Evolutionary conservation across 257 asterid genomes (phyloP), one percentile per base, ranked within the genome.

Genomic region (Gardenia jasminoides): DNA sequence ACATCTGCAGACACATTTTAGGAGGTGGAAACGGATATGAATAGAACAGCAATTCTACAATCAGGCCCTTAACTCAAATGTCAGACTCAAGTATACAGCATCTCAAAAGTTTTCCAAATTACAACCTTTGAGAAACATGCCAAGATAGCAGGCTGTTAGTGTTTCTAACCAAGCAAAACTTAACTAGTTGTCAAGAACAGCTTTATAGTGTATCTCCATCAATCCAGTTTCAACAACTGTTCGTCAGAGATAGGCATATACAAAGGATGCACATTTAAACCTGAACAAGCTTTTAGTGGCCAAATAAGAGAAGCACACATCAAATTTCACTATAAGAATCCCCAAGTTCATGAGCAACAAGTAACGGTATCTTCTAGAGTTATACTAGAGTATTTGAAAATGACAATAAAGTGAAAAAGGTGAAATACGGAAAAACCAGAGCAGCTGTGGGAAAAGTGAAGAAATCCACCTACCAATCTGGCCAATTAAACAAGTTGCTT

Each of bases 181-280:
- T 26, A 64, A 64, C 64, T 4, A 47, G 76, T 50, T 50, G 47
- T 31, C 77, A 73, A 50, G 16, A 47, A 67, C 72, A 39, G 48
- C 50, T 67, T 7, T 15, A 9, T 20, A 20, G 2, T 67, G 28
- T 41, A 41, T 69, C 54, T 72, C 62, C 64, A 72, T 72, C 76
- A 48, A 66, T 61, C 78, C 12, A 26, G 17, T 26, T 59, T 48
- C 6, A 73, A 70, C 64, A 48, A 44, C 76, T 48, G 76, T 31
- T 48, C 16, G 15, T 58, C n/a, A 2, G 11, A 30, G 6, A 65
- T 12, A 28, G 9, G 30, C 50, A 33, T n/a, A 33, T 11, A 33
- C 9, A 30, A 28, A n/a, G 70, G 43, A 54, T 54, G 61, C 61
- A 54, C n/a, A 17, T 5, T 54, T 54, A 54, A 54, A 17, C 61